Conservation (phyloP, 2,329 filamentous ascomycete genomes). For the Chrysosporium queenslandicum region DNA sequence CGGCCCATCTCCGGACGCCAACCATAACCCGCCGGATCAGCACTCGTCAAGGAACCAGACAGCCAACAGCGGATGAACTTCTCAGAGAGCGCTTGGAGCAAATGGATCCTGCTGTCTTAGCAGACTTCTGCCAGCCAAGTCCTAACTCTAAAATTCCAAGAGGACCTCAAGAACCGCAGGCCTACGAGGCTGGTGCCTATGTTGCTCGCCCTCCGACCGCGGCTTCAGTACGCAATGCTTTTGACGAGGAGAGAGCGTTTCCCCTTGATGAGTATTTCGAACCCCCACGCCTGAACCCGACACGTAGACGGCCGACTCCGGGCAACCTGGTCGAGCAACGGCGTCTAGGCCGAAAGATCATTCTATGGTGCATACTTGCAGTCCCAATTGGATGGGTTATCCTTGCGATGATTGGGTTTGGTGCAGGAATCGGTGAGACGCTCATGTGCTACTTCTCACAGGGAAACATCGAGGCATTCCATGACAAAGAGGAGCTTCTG, state of each 20-base stretch:
- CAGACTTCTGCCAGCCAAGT: constrained; percentile 12
- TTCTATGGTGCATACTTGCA: constrained; percentile 8
- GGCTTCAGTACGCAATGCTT: neutral
- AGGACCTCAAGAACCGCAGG: neutral
- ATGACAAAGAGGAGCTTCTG: constrained; percentile 16
- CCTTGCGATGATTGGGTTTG: constrained; percentile 14
- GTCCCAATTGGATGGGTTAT: constrained; percentile 16
- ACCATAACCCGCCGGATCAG: constrained; percentile 8
- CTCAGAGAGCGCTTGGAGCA: constrained; percentile 13
- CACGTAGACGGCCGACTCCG: neutral
- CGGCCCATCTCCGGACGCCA: constrained; percentile 6
- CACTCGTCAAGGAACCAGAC: constrained; percentile 6
- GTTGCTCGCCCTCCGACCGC: neutral
- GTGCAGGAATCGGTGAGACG: constrained; percentile 1
- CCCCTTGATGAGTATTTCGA: constrained; percentile 13
- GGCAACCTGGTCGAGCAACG: constrained; percentile 10
- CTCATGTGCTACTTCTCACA: constrained; percentile 16
- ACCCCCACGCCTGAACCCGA: constrained; percentile 14
- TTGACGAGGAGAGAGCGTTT: constrained; percentile 11
- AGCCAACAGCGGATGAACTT: constrained; percentile 11
- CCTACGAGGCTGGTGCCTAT: neutral
- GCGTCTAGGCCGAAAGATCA: constrained; percentile 15
- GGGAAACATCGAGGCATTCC: constrained; percentile 14
- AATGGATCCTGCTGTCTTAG: constrained; percentile 13
- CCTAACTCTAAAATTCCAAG: neutral